Conservation (phyloP, 192 early-diverging fungal species). For the Jimgerdemannia flammicorona region DNA sequence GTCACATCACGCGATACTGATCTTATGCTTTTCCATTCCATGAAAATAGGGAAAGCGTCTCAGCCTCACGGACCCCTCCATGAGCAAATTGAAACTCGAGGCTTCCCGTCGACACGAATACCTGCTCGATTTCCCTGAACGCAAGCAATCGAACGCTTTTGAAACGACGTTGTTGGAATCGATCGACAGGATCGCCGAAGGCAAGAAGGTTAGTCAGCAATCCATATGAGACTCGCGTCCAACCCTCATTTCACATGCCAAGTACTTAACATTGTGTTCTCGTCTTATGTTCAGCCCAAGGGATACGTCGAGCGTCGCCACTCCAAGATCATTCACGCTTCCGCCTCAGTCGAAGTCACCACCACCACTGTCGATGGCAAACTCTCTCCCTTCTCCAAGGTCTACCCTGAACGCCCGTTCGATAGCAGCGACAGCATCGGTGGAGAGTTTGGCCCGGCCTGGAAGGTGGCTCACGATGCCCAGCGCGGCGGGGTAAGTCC, state of each 20-base stretch:
- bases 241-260: neutral
- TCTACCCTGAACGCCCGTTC: conserved; percentile 1
- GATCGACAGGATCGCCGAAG: conserved; percentile 6
- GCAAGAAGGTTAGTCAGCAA: conserved; percentile 4
- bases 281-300: conserved; percentile 6
- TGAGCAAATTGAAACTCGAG: neutral
- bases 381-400: neutral
- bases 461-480: conserved; percentile 1
- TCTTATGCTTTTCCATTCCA: neutral
- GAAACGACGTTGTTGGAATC: conserved; percentile 19
- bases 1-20: neutral
- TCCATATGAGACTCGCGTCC: neutral
- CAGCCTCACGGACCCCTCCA: neutral
- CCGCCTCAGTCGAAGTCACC: conserved; percentile 7
- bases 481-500: conserved; percentile 1
- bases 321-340: conserved; percentile 11
- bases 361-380: neutral
- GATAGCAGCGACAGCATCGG: conserved; percentile 10
- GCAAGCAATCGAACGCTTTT: neutral
- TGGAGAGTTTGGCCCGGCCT: conserved; percentile 6
- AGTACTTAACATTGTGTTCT: neutral
- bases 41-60: neutral
- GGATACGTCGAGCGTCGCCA: conserved; percentile 2
- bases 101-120: neutral
- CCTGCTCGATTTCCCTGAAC: neutral